Evolutionary conservation across 1,284 basidiomycete genomes (phyloP).

Genomic region (Ustilago sp.): DNA sequence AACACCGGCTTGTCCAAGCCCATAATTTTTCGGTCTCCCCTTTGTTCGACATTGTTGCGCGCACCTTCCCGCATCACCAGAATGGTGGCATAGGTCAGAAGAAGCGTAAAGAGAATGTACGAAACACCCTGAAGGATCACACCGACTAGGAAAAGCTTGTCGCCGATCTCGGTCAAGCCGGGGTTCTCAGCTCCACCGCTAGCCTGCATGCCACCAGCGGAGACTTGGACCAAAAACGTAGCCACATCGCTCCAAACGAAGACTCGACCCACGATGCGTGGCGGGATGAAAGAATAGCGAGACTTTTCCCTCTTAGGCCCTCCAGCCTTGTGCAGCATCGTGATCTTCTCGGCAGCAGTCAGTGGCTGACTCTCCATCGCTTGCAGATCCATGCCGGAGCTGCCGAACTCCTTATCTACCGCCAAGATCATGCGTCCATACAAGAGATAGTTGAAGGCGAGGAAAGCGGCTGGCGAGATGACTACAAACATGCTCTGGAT

Average conservation of each 20-base stretch:
- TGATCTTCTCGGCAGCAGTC: slow-evolving; percentile 29
- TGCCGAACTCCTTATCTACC: slow-evolving; percentile 41
- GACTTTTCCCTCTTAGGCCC: slow-evolving; percentile 40
- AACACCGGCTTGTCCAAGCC: slow-evolving; percentile 30
- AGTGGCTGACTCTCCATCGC: slow-evolving; percentile 25
- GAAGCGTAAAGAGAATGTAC: slow-evolving; percentile 52
- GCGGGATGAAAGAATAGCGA: slow-evolving; percentile 48
- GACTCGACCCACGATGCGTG: slow-evolving; percentile 54
- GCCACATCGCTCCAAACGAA: slow-evolving; percentile 64
- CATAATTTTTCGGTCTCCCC: slow-evolving; percentile 14
- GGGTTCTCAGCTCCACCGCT: slow-evolving; percentile 26
- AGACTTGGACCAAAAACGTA: slow-evolving; percentile 60
- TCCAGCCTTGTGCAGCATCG: slow-evolving; percentile 35
- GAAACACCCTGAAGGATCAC: slow-evolving; percentile 50
- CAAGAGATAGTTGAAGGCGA: slow-evolving; percentile 63
- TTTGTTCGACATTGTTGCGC: background rate
- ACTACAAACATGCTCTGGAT: slow-evolving; percentile 53
- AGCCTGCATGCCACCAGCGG: slow-evolving; percentile 51
- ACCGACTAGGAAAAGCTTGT: slow-evolving; percentile 55
- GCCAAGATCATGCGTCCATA: slow-evolving; percentile 50
- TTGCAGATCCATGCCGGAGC: slow-evolving; percentile 23
- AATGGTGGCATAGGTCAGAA: slow-evolving; percentile 37
- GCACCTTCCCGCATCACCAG: slow-evolving; percentile 24
- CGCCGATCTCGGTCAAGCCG: slow-evolving; percentile 30
- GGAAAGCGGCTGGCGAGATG: slow-evolving; percentile 52